phyloP scores from a whole-genome alignment of 441 rosid species.

The Eugenia klotzschiana region DNA sequence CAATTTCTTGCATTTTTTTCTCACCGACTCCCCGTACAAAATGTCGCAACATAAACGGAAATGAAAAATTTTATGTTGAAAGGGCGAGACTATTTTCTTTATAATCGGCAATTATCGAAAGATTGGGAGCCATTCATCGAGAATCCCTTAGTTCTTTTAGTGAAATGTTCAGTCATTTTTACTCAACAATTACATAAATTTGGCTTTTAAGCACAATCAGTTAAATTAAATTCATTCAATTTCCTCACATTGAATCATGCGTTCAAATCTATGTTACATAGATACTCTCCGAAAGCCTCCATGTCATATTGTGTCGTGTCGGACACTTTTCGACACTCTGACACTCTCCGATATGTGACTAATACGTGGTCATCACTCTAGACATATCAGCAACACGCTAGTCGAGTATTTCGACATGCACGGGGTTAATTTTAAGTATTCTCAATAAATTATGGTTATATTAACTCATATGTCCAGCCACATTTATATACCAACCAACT shows the following conservation, averaged over 20 bases:
- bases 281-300: too few species aligned
- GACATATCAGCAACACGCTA: too few species aligned
- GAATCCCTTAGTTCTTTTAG: not conserved
- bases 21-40: not conserved
- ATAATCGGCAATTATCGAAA: not conserved
- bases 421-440: too few species aligned
- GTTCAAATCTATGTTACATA: too few species aligned
- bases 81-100: not conserved
- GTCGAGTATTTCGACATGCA: too few species aligned
- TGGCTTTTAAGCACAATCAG: not conserved
- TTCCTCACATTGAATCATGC: not conserved
- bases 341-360: too few species aligned
- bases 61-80: not conserved
- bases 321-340: too few species aligned
- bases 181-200: not conserved
- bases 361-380: too few species aligned
- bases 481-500: too few species aligned
- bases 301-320: too few species aligned
- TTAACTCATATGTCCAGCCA: too few species aligned
- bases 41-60: not conserved
- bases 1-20: not conserved
- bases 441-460: too few species aligned
- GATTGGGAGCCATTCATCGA: not conserved
- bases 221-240: not conserved
- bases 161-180: not conserved